Conservation (phyloP, 192 early-diverging fungal genomes). For the Dissophora globulifera region DNA sequence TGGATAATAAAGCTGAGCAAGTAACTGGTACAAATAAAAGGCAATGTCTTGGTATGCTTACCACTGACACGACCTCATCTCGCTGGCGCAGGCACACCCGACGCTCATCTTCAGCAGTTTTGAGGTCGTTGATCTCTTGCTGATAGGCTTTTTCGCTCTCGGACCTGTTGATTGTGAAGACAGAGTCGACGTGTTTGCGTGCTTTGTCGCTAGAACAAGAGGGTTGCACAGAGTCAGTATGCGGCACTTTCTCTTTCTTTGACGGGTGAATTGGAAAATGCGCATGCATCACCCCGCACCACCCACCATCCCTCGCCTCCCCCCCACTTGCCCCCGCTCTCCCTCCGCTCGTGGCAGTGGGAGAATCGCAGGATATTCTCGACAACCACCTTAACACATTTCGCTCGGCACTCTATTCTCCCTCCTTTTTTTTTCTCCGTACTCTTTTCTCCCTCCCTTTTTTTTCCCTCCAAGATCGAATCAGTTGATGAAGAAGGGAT, state of each 20-base stretch:
- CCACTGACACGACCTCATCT: slow-evolving; percentile 41
- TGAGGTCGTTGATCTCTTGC: slow-evolving; percentile 33
- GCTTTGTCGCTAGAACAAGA: slow-evolving; percentile 18
- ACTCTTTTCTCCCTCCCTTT: too few species aligned
- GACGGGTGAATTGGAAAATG: background rate
- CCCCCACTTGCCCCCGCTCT: too few species aligned
- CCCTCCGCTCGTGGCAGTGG: too few species aligned
- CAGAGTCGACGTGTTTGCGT: slow-evolving; percentile 39
- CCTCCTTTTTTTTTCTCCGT: too few species aligned
- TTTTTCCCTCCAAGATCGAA: too few species aligned
- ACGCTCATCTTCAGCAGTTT: slow-evolving; percentile 36
- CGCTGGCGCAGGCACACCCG: slow-evolving; percentile 32
- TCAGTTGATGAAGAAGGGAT: too few species aligned
- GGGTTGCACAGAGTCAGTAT: background rate
- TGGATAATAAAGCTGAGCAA: background rate
- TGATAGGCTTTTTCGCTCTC: slow-evolving; percentile 18
- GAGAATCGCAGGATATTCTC: too few species aligned
- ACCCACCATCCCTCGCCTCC: too few species aligned
- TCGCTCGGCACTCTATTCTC: too few species aligned
- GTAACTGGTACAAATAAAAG: background rate
- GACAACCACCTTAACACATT: too few species aligned
- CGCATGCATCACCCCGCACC: too few species aligned
- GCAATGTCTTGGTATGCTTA: background rate
- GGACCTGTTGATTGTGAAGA: slow-evolving; percentile 34
- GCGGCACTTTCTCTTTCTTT: background rate